phyloP scores from a whole-genome alignment of 2,329 filamentous ascomycete species.

The Hypoxylon sp. region DNA sequence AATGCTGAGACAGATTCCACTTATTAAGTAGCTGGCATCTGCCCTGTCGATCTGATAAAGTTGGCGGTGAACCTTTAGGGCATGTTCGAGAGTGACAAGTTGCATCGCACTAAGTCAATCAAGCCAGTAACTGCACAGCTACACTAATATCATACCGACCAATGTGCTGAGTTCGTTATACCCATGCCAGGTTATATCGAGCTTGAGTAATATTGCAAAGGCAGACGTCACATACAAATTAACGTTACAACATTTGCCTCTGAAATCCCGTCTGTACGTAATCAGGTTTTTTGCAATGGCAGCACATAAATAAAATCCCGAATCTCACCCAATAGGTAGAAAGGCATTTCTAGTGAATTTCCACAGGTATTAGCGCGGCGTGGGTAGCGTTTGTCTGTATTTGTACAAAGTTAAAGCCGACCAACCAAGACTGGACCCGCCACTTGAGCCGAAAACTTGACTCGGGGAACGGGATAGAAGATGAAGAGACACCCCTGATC shows the following conservation, averaged over 20 bases:
- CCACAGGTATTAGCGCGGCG: conserved; percentile 23
- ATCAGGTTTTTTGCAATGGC: conserved; percentile 27
- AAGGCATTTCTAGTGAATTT: conserved; percentile 18
- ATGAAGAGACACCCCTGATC: conserved; percentile 36
- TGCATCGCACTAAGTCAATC: conserved; percentile 4
- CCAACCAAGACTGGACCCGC: conserved; percentile 36
- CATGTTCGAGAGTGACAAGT: neutral
- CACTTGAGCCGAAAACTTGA: conserved; percentile 48
- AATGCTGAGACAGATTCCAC: neutral
- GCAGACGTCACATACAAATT: conserved; percentile 25
- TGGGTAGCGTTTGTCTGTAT: conserved; percentile 28
- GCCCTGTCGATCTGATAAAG: conserved; percentile 13
- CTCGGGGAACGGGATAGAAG: conserved; percentile 45
- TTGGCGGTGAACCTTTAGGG: conserved; percentile 2
- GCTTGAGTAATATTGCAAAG: neutral
- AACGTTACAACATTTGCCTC: conserved; percentile 19
- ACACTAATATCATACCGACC: neutral
- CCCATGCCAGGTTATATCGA: conserved; percentile 2
- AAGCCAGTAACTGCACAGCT: neutral
- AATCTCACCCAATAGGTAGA: conserved; percentile 35
- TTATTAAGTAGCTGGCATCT: conserved; percentile 3
- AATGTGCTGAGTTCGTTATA: neutral
- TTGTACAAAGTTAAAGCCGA: conserved; percentile 39
- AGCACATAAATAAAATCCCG: conserved; percentile 44
- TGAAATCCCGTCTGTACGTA: conserved; percentile 31